Percentiles rank a stretch among this genome's conserved stretches.
Conservation (phyloP, 495 filamentous ascomycete genomes). For the Penicillium cosmopolitanum region DNA sequence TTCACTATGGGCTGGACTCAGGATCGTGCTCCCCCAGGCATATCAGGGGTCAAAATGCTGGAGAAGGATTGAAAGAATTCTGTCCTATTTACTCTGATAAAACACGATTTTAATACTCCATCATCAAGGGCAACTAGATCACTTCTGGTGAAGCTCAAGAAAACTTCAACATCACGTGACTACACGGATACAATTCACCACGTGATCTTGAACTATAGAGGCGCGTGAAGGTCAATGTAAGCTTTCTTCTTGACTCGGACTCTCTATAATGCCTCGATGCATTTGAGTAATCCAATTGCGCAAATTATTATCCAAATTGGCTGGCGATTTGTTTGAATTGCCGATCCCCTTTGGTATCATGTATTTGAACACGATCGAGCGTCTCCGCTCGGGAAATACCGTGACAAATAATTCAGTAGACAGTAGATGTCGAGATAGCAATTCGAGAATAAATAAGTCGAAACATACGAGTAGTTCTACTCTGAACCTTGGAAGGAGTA, state of each 20-base stretch:
- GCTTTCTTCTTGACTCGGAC: neutral
- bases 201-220: conserved; percentile 7
- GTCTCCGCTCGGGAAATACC: too few relatives aligned
- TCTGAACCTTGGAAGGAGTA: neutral
- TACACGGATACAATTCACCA: conserved; percentile 8
- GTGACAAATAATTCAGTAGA: too few relatives aligned
- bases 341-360: too few relatives aligned
- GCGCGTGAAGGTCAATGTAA: neutral
- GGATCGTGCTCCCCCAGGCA: neutral
- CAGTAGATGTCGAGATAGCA: too few relatives aligned
- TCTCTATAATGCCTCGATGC: neutral
- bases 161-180: conserved; percentile 28
- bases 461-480: too few relatives aligned
- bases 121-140: too few relatives aligned
- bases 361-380: too few relatives aligned
- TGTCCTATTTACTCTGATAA: too few relatives aligned
- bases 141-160: neutral
- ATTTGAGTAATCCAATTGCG: neutral
- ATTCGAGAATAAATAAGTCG: too few relatives aligned
- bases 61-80: neutral
- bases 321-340: too few relatives aligned
- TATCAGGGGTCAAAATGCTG: neutral
- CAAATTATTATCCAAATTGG: too few relatives aligned
- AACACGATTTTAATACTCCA: too few relatives aligned
- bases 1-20: conserved; percentile 9